phyloP scores from a whole-genome alignment of 75 land plant species.

The Pinus albicaulis region DNA sequence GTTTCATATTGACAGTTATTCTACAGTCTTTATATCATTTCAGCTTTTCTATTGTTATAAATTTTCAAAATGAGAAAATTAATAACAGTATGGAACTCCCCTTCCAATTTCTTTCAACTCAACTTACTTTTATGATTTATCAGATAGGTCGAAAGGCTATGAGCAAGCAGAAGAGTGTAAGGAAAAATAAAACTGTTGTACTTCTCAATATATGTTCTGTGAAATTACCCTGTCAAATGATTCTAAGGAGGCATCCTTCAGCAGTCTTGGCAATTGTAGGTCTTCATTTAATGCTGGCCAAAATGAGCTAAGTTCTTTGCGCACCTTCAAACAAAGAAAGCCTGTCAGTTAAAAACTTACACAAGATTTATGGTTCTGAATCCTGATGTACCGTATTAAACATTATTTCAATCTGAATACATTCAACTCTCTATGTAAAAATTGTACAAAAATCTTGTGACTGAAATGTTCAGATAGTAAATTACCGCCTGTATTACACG shows the following conservation, averaged over 20 bases:
- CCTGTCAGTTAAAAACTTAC: neutral
- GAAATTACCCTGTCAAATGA: neutral
- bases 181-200: neutral
- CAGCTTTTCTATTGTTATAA: neutral
- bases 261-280: slow-evolving; percentile 23
- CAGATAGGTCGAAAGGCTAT: neutral
- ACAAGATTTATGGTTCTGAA: neutral
- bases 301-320: slow-evolving; percentile 39
- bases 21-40: neutral
- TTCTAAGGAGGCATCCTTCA: slow-evolving; percentile 3
- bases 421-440: neutral
- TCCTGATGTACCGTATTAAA: neutral
- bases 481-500: slow-evolving; percentile 59
- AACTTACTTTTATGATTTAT: neutral
- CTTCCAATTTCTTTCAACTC: neutral
- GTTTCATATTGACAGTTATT: neutral
- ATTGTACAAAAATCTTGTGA: neutral
- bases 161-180: neutral
- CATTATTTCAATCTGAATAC: neutral
- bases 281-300: slow-evolving; percentile 57
- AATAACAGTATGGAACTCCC: neutral
- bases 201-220: neutral
- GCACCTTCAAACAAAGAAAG: slow-evolving; percentile 45
- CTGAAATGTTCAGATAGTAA: neutral
- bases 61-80: neutral